Evolutionary conservation across 305 asterid genomes (phyloP).

Genomic region (Striga hermonthica): DNA sequence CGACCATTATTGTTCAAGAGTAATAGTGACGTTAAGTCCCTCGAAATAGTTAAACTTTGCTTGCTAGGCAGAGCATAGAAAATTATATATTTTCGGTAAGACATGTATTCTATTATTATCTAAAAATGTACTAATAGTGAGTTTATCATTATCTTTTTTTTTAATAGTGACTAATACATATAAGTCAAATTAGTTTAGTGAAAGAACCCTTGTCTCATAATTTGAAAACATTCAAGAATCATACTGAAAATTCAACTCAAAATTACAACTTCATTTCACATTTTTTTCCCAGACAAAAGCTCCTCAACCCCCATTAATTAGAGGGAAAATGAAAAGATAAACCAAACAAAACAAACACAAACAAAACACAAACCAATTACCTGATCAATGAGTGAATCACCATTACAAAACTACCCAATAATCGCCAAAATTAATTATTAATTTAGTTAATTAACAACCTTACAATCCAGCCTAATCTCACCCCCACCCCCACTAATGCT

Average conservation of each 20-base stretch:
- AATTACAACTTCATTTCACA: slow-evolving; percentile 8
- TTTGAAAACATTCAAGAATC: neutral
- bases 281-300: neutral
- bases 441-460: slow-evolving; percentile 31
- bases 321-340: neutral
- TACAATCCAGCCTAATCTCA: slow-evolving; percentile 36
- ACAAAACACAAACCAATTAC: neutral
- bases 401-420: slow-evolving; percentile 3
- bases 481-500: slow-evolving; percentile 33
- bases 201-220: no score
- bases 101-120: no score
- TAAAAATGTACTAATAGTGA: no score
- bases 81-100: no score
- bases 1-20: no score
- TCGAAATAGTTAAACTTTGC: no score
- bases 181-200: no score
- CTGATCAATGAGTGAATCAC: neutral
- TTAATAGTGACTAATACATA: no score
- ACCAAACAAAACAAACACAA: neutral
- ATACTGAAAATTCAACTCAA: slow-evolving; percentile 16
- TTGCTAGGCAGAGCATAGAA: no score
- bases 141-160: no score
- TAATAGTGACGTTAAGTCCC: no score
- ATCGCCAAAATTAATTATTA: neutral
- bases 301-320: neutral